Base-by-base conservation (phyloP, 1,284 basidiomycete species). In the Ustilago sp. region DNA sequence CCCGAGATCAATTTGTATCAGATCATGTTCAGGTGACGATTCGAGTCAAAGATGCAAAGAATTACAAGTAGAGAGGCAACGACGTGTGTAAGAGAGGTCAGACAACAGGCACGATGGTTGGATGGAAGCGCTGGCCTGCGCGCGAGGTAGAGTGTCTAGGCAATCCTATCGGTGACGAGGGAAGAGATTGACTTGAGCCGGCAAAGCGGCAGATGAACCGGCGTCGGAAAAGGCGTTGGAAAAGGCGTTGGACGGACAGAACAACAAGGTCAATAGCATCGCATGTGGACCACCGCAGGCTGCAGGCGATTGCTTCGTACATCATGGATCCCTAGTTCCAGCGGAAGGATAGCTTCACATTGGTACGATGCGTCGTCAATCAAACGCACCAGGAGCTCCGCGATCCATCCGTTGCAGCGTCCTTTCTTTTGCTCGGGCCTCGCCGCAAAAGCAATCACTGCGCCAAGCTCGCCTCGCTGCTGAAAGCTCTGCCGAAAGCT, bases 1-100 rank as follows among this genome's bases (percentile, higher is more conserved):
- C 43, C n/a, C n/a, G 5, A n/a, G 7, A 11, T 19, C n/a, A 2
- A 19, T 48, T 51, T 31, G 53, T 32, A 41, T 23, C 9, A 32
- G 41, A 38, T 56, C 54, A 31, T 43, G 9, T 8, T 43, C 55
- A 34, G 55, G 41, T 57, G 39, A 57, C 55, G 39, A 45, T 35
- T 59, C 58, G 36, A 47, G 19, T 59, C 48, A 38, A 52, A 51
- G 36, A 19, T 59, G 58, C 58, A 59, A 51, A 59, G 8, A 12
- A 39, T 39, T 43, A 28, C 34, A 59, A 19, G 39, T 17, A 41
- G 8, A 23, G 48, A 19, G 36, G 55, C 36, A 41, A 36, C 52
- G 48, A 52, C 48, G 38, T 45, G 41, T 6, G 19, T 8, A 36
- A 54, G 28, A 28, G 38, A 41, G 54, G 23, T 28, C 23, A 28